Base-by-base conservation (phyloP, 768 basidiomycete species). In the Termitomyces sp. region DNA sequence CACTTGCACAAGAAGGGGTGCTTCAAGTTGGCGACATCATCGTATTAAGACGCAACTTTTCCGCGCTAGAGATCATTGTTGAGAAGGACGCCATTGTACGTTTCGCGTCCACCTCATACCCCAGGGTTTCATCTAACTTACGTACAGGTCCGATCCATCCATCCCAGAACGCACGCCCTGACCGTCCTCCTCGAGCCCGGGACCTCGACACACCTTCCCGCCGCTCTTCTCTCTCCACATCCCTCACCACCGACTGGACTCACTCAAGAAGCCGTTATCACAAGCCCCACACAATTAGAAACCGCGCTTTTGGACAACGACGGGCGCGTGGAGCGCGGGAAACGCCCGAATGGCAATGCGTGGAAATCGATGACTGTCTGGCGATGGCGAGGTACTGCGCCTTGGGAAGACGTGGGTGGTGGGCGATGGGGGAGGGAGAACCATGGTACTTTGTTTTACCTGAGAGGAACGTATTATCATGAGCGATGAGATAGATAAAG, bases 351-450 rank as follows among this genome's bases (percentile, higher is more conserved):
- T 57, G 79, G 75, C 7, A 81, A 82, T 57, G 82, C 82, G 4
- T 85, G 83, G 82, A 85, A 85, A 65, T 65, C 67, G 9, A 72
- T 85, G 60, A 78, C 79, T 5, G 70, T 86, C 5, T 85, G 80
- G 79, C 68, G 83, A 16, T 80, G 78, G 76, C 65, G 72, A 27
- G 72, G 71, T 0, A 41, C 52, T 9, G 76, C 74, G 10, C 61
- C 56, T 20, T 61, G 53, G 7, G 31, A 53, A 18, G 61, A 58
- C 27, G 54, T 57, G 8, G 63, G 64, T 8, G 68, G 70, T 59
- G 67, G 66, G 58, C 59, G 70, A 60, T 70, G 80, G 66, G 80
- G 77, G 1, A 65, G 80, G 50, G 77, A 79, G 59, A 73, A 71
- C 37, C 70, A 79, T 58, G 79, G 79, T 1, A 80, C 79, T 8